Percentiles rank a stretch among this genome's conserved stretches.
Evolutionary conservation across 257 asterid species (phyloP).

Genomic region (Jacaranda mimosifolia): DNA sequence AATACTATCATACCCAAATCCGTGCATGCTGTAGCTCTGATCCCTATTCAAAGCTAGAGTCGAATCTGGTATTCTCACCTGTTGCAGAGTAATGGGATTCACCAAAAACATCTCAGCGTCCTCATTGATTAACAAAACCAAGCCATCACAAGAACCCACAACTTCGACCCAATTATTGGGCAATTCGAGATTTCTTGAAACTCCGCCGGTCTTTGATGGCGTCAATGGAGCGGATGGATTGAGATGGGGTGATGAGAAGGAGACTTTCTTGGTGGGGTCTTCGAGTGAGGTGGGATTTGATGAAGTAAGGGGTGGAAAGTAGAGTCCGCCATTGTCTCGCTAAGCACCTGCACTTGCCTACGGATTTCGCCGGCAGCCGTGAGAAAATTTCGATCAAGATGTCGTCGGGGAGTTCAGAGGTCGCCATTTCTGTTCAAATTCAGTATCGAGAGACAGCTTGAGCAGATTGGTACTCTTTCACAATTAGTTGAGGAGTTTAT

Average conservation of each 20-base stretch:
- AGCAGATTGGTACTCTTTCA: too few relatives aligned
- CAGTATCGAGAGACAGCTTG: too few relatives aligned
- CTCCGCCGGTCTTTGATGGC: not conserved
- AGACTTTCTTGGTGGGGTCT: slow-evolving; percentile 21
- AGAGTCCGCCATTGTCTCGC: slow-evolving; percentile 28
- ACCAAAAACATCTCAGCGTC: slow-evolving; percentile 4
- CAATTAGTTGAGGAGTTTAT: too few relatives aligned
- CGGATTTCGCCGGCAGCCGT: slow-evolving; percentile 36
- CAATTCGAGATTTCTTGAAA: not conserved
- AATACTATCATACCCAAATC: slow-evolving; percentile 43
- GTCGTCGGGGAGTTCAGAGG: slow-evolving; percentile 16
- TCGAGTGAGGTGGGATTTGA: slow-evolving; percentile 24
- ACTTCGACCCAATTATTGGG: not conserved
- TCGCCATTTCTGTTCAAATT: not conserved
- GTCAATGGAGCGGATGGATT: not conserved
- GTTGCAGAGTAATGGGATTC: slow-evolving; percentile 43
- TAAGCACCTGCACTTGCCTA: slow-evolving; percentile 40
- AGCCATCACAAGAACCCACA: slow-evolving; percentile 38
- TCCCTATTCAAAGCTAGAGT: slow-evolving; percentile 17
- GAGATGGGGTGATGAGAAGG: slow-evolving; percentile 22
- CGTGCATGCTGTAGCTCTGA: slow-evolving; percentile 27
- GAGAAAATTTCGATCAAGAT: slow-evolving; percentile 30
- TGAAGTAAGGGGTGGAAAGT: slow-evolving; percentile 30
- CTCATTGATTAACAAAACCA: slow-evolving; percentile 22
- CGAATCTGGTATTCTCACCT: slow-evolving; percentile 24